phyloP scores from a whole-genome alignment of 768 basidiomycete genomes.

The Fomitopsis serialis region DNA sequence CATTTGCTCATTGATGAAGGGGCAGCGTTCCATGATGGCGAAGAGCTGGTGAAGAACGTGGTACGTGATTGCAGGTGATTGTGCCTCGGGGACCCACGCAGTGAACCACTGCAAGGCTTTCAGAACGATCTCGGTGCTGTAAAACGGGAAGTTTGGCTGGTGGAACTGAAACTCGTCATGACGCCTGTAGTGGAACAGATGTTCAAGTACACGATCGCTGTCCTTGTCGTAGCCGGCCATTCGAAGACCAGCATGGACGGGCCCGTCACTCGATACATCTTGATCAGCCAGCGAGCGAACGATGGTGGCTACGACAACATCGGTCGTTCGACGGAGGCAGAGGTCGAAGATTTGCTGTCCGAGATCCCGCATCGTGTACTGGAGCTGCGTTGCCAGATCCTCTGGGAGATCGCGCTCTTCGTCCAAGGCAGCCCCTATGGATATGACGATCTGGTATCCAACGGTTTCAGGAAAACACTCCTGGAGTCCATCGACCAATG shows the following conservation, averaged over 20 bases:
- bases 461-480: slow-evolving; percentile 69
- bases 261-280: slow-evolving; percentile 47
- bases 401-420: slow-evolving; percentile 17
- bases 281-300: slow-evolving; percentile 65
- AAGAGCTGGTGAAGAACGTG: slow-evolving; percentile 76
- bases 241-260: slow-evolving; percentile 44
- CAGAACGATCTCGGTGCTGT: slow-evolving; percentile 43
- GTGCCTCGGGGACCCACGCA: slow-evolving; percentile 32
- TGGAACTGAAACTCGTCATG: slow-evolving; percentile 47
- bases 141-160: slow-evolving; percentile 61
- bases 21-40: slow-evolving; percentile 54
- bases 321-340: slow-evolving; percentile 40
- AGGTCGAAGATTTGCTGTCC: slow-evolving; percentile 28
- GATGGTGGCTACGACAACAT: slow-evolving; percentile 53
- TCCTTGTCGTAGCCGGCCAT: slow-evolving; percentile 28
- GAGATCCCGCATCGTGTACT: slow-evolving; percentile 26
- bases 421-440: slow-evolving; percentile 30
- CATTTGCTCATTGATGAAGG: slow-evolving; percentile 79
- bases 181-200: slow-evolving; percentile 48
- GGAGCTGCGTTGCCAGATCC: slow-evolving; percentile 32
- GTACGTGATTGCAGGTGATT: slow-evolving; percentile 59
- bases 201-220: slow-evolving; percentile 40
- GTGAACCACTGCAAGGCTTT: slow-evolving; percentile 58
- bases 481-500: slow-evolving; percentile 43
- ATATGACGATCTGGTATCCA: slow-evolving; percentile 51